Base-by-base conservation (phyloP, 2,329 filamentous ascomycete genomes). In the Hypomyces rosellus region DNA sequence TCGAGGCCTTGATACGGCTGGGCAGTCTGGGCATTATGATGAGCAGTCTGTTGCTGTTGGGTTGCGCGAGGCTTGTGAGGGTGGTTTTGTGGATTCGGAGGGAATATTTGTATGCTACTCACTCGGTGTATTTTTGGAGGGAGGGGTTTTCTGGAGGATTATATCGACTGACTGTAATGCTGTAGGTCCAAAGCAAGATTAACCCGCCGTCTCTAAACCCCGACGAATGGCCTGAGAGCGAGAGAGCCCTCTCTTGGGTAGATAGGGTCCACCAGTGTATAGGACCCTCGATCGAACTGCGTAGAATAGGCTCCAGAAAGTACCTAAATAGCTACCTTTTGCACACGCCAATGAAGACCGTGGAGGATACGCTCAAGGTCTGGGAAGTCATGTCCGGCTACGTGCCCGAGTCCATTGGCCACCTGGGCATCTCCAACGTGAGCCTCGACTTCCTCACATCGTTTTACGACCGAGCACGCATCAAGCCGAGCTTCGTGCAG, bases 181-280 rank as follows among this genome's bases (percentile, higher is more conserved):
- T 2, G 20, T 50, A 86, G 81, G 74, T 91, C 41, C 88, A 95
- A 76, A 91, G 88, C n/a, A 93, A 92, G 65, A 93, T 85, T 70
- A 89, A 86, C 1, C 76, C 84, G 0, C 65, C 81, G 4, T 66
- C 67, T 59, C 65, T 78, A 1, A 30, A 30, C 25, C 25, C 25
- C 6, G 25, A 30, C 2, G 25, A 30, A 3, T 30, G 25, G 25
- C 25, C 25, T 11, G 25, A 30, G 25, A 8, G 25, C 6, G 25
- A 30, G 25, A 30, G 9, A 6, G 62, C 71, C 2, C 73, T 76
- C 11, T 73, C 82, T 1, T 66, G 90, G 22, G 72, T 72, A 13
- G 74, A 84, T 15, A 85, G 91, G 65, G 78, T 91, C 15, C 75
- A 77, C 56, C 71, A 79, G 37, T 90, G 86, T 0, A 72, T 93